Conservation (phyloP, 345 rosid genomes). For the Gossypium ekmanianum region DNA sequence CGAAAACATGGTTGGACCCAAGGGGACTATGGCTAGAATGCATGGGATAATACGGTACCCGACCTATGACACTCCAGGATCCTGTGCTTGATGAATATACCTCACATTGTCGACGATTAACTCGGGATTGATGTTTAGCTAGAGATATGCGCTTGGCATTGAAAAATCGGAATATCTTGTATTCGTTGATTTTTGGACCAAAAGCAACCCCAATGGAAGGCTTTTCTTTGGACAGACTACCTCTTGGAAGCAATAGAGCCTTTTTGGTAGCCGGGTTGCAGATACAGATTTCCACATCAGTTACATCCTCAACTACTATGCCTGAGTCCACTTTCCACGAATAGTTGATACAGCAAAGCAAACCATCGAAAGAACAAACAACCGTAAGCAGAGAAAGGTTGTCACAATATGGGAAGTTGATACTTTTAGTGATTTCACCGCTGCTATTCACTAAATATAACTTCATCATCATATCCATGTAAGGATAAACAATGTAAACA, state of each 20-base stretch:
- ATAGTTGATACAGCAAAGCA: conserved; percentile 14
- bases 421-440: background rate
- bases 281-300: conserved; percentile 30
- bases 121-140: background rate
- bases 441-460: background rate
- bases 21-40: conserved; percentile 8
- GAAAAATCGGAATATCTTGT: conserved; percentile 33
- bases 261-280: conserved; percentile 29
- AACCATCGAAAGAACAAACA: conserved; percentile 13
- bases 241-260: conserved; percentile 30
- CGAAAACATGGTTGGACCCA: conserved; percentile 20
- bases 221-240: conserved; percentile 16
- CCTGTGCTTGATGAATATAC: conserved; percentile 33
- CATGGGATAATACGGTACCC: conserved; percentile 27
- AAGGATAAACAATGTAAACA: conserved; percentile 15
- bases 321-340: background rate
- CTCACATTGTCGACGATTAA: conserved; percentile 21
- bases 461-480: background rate
- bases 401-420: background rate
- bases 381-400: background rate
- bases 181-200: conserved; percentile 26
- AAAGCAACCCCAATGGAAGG: conserved; percentile 35
- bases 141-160: background rate
- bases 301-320: conserved; percentile 2
- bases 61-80: conserved; percentile 32